Evolutionary conservation across 441 rosid genomes (phyloP).

Genomic region (Bocquillonia castaneifolia): DNA sequence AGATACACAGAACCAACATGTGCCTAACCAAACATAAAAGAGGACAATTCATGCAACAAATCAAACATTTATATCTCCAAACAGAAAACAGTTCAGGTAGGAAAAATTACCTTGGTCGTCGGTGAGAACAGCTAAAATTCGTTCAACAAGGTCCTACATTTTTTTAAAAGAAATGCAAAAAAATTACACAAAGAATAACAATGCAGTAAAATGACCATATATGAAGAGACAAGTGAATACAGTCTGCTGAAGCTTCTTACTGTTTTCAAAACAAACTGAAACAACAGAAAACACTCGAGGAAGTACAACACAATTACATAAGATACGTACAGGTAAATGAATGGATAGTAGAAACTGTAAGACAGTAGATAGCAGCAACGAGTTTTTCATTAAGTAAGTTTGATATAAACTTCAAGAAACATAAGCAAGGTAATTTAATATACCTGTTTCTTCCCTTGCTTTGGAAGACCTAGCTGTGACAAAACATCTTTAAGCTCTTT

Average conservation of each 20-base stretch:
- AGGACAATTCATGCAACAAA: neutral
- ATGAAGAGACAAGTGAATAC: neutral
- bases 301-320: too few relatives aligned
- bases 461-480: conserved; percentile 75
- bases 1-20: neutral
- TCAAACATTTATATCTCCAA: neutral
- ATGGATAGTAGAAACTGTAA: too few relatives aligned
- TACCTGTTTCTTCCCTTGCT: conserved; percentile 98
- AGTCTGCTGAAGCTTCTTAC: too few relatives aligned
- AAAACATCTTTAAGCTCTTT: conserved; percentile 97
- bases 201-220: neutral
- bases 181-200: conserved; percentile 12
- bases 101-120: conserved; percentile 63
- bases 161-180: conserved; percentile 2
- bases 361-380: too few relatives aligned
- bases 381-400: too few relatives aligned
- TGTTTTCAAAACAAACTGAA: too few relatives aligned
- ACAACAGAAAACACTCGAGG: too few relatives aligned
- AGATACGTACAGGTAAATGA: too few relatives aligned
- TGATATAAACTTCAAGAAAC: too few relatives aligned
- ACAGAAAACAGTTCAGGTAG: neutral
- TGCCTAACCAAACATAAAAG: neutral
- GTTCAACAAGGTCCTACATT: conserved; percentile 84
- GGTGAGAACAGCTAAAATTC: conserved; percentile 63
- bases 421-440: conserved; percentile 12